Conservation (phyloP, 371 early-diverging fungal genomes). For the Rhizomucor pusillus region DNA sequence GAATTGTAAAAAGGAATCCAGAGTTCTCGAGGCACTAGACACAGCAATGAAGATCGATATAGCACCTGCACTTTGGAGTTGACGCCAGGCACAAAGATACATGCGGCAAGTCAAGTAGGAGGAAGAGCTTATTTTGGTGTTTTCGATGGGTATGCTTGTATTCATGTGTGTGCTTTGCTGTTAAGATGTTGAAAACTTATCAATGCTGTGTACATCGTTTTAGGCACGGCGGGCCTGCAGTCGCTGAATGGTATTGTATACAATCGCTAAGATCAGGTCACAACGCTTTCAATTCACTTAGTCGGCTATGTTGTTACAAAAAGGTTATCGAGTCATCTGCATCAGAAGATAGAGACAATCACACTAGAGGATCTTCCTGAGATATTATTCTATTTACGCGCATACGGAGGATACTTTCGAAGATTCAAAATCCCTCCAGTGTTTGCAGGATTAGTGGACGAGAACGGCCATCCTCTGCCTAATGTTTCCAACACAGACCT, state of each 20-base stretch:
- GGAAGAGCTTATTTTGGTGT: conserved; percentile 49
- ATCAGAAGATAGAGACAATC: conserved; percentile 41
- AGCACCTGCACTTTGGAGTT: conserved; percentile 36
- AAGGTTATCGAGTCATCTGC: conserved; percentile 38
- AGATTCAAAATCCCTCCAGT: conserved; percentile 34
- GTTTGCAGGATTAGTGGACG: conserved; percentile 24
- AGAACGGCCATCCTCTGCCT: conserved; percentile 11
- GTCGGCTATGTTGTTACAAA: too few species aligned
- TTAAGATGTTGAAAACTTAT: neutral
- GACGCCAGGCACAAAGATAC: conserved; percentile 9
- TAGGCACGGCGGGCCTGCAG: conserved; percentile 46
- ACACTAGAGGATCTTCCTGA: conserved; percentile 32
- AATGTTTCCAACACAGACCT: conserved; percentile 20
- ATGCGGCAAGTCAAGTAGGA: conserved; percentile 29
- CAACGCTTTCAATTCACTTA: too few species aligned
- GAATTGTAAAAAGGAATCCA: conserved; percentile 10
- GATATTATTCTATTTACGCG: conserved; percentile 25
- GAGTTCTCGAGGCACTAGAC: conserved; percentile 48
- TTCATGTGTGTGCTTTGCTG: neutral
- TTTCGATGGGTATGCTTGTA: conserved; percentile 47
- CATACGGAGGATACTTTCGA: conserved; percentile 46
- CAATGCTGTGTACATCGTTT: neutral
- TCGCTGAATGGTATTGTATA: conserved; percentile 40
- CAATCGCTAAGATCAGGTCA: neutral
- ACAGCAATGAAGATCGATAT: conserved; percentile 47